A percentile compares a stretch with the other conserved stretches of the same genome.
phyloP scores from a whole-genome alignment of 129 eudicot genomes.

The Pseudognaphalium luteoalbum region DNA sequence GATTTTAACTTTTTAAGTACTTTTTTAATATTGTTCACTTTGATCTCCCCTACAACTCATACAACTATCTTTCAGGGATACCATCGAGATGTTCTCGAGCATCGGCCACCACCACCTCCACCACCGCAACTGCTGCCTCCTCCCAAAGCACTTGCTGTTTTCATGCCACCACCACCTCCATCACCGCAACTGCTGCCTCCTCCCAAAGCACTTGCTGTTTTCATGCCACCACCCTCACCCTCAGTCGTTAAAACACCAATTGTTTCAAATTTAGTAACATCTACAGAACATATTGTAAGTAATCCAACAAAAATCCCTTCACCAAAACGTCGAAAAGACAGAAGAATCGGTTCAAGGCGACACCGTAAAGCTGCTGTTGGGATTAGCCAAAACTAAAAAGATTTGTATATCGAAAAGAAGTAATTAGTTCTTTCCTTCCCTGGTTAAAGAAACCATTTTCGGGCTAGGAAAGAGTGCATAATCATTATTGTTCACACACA shows the following conservation, averaged over 20 bases:
- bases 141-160: conserved; percentile 13
- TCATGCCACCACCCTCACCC: conserved; percentile 25
- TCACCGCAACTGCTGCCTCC: conserved; percentile 27
- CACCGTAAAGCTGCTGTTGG: conserved; percentile 63
- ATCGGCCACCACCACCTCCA: conserved; percentile 54
- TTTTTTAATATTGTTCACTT: background rate
- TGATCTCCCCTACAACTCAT: background rate
- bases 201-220: conserved; percentile 13
- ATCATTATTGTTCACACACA: conserved; percentile 25
- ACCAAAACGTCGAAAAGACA: conserved; percentile 48
- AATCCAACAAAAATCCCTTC: conserved; percentile 37
- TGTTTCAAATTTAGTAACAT: conserved; percentile 14
- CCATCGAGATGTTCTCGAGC: conserved; percentile 81
- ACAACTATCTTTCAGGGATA: conserved; percentile 61
- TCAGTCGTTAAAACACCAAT: conserved; percentile 26
- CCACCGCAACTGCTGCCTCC: conserved; percentile 28
- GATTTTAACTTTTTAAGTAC: too few species aligned
- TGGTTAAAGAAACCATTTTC: conserved; percentile 36
- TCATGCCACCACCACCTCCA: conserved; percentile 35
- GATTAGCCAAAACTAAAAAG: conserved; percentile 26
- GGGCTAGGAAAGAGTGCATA: conserved; percentile 49
- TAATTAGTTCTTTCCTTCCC: conserved; percentile 42
- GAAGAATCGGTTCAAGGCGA: conserved; percentile 46
- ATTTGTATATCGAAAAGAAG: conserved; percentile 42
- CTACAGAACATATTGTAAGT: conserved; percentile 31